Base-by-base conservation (phyloP, 192 early-diverging fungal species). In the Backusella tarrabulga region DNA sequence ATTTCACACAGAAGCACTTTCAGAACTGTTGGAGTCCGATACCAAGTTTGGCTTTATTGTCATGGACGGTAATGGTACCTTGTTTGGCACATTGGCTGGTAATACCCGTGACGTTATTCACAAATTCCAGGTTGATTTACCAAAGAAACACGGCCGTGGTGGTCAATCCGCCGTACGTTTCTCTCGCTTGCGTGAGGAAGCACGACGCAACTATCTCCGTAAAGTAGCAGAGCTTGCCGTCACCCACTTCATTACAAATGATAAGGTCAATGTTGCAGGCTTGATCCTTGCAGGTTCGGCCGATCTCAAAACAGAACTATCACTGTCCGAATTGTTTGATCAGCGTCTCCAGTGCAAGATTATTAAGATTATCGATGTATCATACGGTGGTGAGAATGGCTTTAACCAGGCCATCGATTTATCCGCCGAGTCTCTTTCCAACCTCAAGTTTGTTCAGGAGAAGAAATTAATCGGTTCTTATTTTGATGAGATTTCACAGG, bases 61-160 rank as follows among this genome's bases (percentile, higher is more conserved):
- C 72, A 97, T 99, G 93, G 98, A 98, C 84, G 98, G 98, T 92
- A 94, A 94, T 87, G 98, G 98, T 54, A 88, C 93, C 17, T 85
- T 99, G 36, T 99, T 97, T 83, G 98, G 98, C 29, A 92, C 93
- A 29, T 87, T 99, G 23, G 88, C 92, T 78, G 98, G 98, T 54
- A 97, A 94, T 85, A 95, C 90, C n/a, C 93, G 98, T 73, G 95
- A 98, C 76, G 89, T 99, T 52, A 83, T 98, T 73, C 95, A 97
- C 88, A 95, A 97, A 83, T 90, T 99, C 74, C 86, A 91, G n/a
- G 98, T 99, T 56, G 98, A 99, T 82, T 81, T 99, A 83, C 97
- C 98, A 81, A 99, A 99, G 89, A 99, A 99, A 93, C 98, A 99
- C 91, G 98, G 98, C 67, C 95, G 97, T 89, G 98, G 98, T 90